Conservation (phyloP, 148 eudicot species). For the Camellia sinensis region DNA sequence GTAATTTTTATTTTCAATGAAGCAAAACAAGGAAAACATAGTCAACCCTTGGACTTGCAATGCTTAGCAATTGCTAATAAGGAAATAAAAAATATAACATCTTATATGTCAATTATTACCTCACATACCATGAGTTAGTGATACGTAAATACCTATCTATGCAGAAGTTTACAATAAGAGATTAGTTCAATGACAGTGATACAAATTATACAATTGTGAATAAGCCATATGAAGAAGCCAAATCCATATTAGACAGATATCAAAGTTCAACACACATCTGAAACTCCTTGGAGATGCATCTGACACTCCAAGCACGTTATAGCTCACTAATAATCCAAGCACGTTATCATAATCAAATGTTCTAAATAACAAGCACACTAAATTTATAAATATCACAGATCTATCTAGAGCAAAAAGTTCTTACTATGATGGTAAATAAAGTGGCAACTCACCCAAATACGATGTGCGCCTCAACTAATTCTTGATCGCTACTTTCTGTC, state of each 20-base stretch:
- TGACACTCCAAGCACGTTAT: background rate
- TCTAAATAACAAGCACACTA: too few relatives aligned
- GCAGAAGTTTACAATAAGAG: background rate
- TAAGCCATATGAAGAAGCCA: slow-evolving; percentile 1
- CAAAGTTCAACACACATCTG: background rate
- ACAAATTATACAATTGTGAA: background rate
- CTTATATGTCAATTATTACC: background rate
- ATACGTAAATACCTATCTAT: background rate
- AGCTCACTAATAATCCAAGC: too few relatives aligned
- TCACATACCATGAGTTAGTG: background rate
- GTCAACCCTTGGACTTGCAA: background rate
- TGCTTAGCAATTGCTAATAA: background rate
- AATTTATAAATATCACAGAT: too few relatives aligned
- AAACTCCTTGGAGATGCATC: slow-evolving; percentile 1
- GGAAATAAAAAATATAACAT: background rate
- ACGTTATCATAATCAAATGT: too few relatives aligned
- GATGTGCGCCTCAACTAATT: too few relatives aligned
- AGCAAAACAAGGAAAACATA: background rate
- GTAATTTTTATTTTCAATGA: background rate
- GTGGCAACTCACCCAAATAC: too few relatives aligned
- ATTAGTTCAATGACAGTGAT: background rate
- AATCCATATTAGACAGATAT: background rate
- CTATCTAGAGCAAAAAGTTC: too few relatives aligned
- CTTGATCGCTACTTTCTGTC: too few relatives aligned
- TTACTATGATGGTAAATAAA: too few relatives aligned